Evolutionary conservation across 441 rosid genomes (phyloP).

Genomic region (Theobroma grandiflorum): DNA sequence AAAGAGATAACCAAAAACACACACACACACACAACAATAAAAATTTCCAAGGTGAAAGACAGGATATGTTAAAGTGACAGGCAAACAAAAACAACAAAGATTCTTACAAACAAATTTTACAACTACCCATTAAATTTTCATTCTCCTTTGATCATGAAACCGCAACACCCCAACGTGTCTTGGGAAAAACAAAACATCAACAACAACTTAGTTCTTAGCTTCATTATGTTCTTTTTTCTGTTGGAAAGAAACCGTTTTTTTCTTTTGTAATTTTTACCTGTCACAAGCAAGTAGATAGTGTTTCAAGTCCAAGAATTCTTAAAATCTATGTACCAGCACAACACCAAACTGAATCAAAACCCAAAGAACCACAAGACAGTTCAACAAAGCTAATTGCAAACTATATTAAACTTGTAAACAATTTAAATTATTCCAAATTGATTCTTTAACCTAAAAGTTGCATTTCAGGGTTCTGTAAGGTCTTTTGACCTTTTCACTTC

Average conservation of each 20-base stretch:
- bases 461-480: not conserved
- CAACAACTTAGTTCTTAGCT: conserved; percentile 13
- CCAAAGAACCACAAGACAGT: no score
- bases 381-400: no score
- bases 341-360: no score
- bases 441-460: no score
- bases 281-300: not conserved
- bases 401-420: no score
- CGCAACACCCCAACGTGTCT: conserved; percentile 33
- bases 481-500: not conserved
- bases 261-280: conserved; percentile 31
- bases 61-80: conserved; percentile 48
- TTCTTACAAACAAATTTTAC: conserved; percentile 20
- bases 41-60: conserved; percentile 43
- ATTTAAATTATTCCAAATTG: no score
- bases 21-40: not conserved
- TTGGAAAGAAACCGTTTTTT: not conserved
- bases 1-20: conserved; percentile 17
- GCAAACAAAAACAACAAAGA: conserved; percentile 39
- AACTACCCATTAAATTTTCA: conserved; percentile 13
- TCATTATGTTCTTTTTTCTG: not conserved
- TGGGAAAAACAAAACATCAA: not conserved
- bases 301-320: no score
- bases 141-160: conserved; percentile 32
- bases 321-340: no score